Conservation (phyloP, 495 filamentous ascomycete genomes). For the Podospora tetraspora region DNA sequence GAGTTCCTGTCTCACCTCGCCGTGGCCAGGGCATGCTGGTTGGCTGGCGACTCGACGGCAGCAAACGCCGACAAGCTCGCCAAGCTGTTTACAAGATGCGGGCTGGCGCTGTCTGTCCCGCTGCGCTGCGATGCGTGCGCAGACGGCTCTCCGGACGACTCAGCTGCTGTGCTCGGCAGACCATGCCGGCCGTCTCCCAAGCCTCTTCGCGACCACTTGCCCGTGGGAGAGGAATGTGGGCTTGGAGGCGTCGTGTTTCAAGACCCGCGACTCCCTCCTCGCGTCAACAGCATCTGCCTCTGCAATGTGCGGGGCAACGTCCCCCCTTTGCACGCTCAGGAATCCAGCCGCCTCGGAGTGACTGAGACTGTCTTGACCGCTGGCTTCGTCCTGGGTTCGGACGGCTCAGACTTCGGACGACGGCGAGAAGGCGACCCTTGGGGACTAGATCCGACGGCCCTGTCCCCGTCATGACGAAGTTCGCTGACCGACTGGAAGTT, state of each 20-base stretch:
- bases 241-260: not conserved
- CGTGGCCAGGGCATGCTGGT: not conserved
- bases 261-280: not conserved
- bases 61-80: slow-evolving; percentile 4
- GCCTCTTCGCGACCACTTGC: not conserved
- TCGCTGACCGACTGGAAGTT: not conserved
- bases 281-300: not conserved
- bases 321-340: not conserved
- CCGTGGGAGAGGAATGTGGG: not conserved
- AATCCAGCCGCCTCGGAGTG: not conserved
- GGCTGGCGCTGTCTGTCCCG: not conserved
- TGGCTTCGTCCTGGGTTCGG: not conserved
- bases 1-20: slow-evolving; percentile 3
- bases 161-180: not conserved
- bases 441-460: not conserved
- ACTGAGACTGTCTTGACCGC: not conserved
- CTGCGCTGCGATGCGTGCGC: not conserved
- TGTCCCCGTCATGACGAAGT: not conserved
- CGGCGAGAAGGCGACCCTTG: not conserved
- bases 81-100: not conserved
- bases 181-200: not conserved
- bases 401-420: not conserved
- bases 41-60: not conserved
- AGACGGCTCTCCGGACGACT: not conserved
- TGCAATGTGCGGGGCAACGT: not conserved